Conservation (phyloP, 805 yeast genomes). For the Naumovozyma baii region DNA sequence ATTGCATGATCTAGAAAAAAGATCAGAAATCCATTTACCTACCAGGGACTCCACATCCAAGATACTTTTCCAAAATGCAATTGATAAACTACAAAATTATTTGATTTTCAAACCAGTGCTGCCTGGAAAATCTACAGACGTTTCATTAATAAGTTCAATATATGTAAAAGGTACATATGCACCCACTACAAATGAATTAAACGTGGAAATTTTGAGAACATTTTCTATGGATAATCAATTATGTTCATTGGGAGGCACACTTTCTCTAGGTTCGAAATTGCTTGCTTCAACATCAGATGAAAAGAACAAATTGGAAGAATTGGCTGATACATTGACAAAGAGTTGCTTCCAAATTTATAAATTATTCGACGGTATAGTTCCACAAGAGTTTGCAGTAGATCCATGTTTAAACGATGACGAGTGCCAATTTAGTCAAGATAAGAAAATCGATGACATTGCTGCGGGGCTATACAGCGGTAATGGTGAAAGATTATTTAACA, state of each 20-base stretch:
- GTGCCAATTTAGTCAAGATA: conserved; percentile 13
- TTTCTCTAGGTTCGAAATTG: conserved; percentile 38
- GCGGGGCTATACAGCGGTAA: conserved; percentile 14
- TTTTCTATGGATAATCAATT: conserved; percentile 35
- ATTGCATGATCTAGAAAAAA: neutral
- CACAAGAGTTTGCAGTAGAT: conserved; percentile 27
- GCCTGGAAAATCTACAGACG: conserved; percentile 23
- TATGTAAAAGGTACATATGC: conserved; percentile 12
- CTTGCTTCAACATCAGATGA: conserved; percentile 14
- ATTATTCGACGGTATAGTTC: conserved; percentile 26
- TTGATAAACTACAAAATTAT: conserved; percentile 31
- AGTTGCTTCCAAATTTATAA: conserved; percentile 42
- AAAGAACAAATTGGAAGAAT: conserved; percentile 1
- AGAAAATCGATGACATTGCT: conserved; percentile 15
- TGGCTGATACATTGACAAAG: conserved; percentile 37
- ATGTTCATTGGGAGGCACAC: conserved; percentile 48
- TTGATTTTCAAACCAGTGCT: conserved; percentile 39
- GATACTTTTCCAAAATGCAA: conserved; percentile 29
- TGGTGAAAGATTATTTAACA: neutral
- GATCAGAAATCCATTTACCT: no score
- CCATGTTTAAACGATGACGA: conserved; percentile 5
- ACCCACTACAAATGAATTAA: conserved; percentile 18
- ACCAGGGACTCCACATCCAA: no score
- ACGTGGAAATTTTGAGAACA: conserved; percentile 18
- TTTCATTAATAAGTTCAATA: conserved; percentile 15